Evolutionary conservation across 305 asterid genomes (phyloP).

Genomic region (Fraxinus floribunda): DNA sequence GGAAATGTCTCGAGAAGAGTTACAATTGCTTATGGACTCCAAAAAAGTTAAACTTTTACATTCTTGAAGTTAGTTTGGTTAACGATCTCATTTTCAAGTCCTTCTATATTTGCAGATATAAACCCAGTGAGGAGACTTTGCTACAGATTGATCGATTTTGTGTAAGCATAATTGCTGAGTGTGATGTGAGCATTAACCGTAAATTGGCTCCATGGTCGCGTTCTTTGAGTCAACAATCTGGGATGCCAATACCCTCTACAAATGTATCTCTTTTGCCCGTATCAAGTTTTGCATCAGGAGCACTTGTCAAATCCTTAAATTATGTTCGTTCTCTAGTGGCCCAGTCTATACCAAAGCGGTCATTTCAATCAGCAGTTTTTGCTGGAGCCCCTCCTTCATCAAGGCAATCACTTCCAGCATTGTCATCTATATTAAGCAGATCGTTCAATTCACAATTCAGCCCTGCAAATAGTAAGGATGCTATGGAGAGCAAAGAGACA

Average conservation of each 20-base stretch:
- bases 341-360: conserved; percentile 85
- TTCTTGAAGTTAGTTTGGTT: conserved; percentile 20
- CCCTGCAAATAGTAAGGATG: conserved; percentile 77
- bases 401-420: conserved; percentile 82
- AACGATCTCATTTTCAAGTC: conserved; percentile 15
- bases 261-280: conserved; percentile 76
- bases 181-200: conserved; percentile 66
- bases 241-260: conserved; percentile 44
- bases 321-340: conserved; percentile 93
- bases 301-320: conserved; percentile 85
- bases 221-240: conserved; percentile 64
- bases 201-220: conserved; percentile 72
- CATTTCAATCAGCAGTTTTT: conserved; percentile 94
- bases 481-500: conserved; percentile 76
- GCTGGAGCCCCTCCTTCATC: conserved; percentile 89
- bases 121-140: conserved; percentile 91
- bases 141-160: conserved; percentile 92
- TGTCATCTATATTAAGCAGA: conserved; percentile 88
- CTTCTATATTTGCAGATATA: conserved; percentile 63
- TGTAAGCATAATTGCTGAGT: conserved; percentile 79
- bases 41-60: not conserved
- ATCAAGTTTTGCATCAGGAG: conserved; percentile 82
- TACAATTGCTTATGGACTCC: conserved; percentile 7
- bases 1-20: not conserved
- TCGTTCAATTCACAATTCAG: conserved; percentile 83